phyloP scores from a whole-genome alignment of 2,329 filamentous ascomycete genomes.

The Colletotrichum agaves region DNA sequence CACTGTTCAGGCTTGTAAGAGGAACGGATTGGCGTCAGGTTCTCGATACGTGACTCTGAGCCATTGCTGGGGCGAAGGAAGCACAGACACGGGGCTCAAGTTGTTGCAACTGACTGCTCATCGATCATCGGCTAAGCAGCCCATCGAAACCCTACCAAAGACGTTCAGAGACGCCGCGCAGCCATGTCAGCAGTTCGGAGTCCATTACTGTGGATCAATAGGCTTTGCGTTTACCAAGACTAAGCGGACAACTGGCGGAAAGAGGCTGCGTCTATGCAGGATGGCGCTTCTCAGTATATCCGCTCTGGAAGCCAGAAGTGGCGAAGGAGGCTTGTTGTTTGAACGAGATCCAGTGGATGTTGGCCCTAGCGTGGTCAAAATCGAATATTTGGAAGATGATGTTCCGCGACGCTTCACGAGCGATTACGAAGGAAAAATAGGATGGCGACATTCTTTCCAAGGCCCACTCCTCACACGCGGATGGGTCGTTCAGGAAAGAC shows the following conservation, averaged over 20 bases:
- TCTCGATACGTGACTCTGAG: background rate
- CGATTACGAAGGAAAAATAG: background rate
- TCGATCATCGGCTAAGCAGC: background rate
- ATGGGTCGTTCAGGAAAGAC: background rate
- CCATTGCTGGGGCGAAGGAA: background rate
- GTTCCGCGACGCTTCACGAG: background rate
- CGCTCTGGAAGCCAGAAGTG: background rate
- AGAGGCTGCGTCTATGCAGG: background rate
- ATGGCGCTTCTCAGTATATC: background rate
- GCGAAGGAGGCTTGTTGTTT: background rate
- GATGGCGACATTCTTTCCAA: background rate
- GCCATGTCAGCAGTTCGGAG: background rate
- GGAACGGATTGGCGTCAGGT: no score
- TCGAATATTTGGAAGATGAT: background rate
- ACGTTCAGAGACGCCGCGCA: background rate
- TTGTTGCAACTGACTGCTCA: background rate
- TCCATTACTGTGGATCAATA: conserved; percentile 1
- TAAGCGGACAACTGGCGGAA: background rate
- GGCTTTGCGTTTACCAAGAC: conserved; percentile 4
- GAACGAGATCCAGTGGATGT: background rate
- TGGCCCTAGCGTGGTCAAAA: background rate
- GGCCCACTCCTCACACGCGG: background rate
- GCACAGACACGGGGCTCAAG: background rate
- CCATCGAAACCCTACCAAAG: background rate
- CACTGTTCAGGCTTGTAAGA: no score